phyloP scores from a whole-genome alignment of 1,139 yeast species.

The Candida sp. region DNA sequence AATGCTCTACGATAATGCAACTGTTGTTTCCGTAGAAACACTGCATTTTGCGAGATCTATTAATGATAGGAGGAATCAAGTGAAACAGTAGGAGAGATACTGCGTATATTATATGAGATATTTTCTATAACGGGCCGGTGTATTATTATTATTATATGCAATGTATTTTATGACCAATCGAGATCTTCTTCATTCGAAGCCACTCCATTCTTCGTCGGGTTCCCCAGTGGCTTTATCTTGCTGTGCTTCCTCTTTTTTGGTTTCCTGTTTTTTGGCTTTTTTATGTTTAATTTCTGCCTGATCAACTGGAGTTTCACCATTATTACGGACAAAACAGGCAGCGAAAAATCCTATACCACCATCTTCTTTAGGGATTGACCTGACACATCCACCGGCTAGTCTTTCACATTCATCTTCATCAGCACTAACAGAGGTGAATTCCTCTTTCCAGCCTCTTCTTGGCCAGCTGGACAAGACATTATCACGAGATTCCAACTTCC shows the following conservation, averaged over 20 bases:
- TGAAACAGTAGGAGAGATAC: too few species aligned
- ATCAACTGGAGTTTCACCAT: neutral
- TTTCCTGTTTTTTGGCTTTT: slow-evolving; percentile 6
- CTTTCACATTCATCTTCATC: slow-evolving; percentile 42
- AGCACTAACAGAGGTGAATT: slow-evolving; percentile 51
- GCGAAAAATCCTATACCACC: slow-evolving; percentile 99
- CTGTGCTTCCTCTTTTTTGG: slow-evolving; percentile 3
- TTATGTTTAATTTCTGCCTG: neutral
- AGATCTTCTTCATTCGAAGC: slow-evolving; percentile 5
- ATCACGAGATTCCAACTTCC: slow-evolving; percentile 65
- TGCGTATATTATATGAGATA: too few species aligned
- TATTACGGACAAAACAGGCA: slow-evolving; percentile 56
- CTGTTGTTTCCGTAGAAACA: too few species aligned
- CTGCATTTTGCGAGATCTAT: too few species aligned
- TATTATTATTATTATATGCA: too few species aligned
- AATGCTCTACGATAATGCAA: too few species aligned
- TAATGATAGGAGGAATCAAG: too few species aligned
- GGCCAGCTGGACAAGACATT: slow-evolving; percentile 82
- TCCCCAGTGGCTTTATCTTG: slow-evolving; percentile 13
- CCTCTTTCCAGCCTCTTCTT: slow-evolving; percentile 73
- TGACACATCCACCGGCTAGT: slow-evolving; percentile 81
- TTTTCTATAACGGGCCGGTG: too few species aligned
- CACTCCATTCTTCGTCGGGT: slow-evolving; percentile 3
- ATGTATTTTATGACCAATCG: neutral
- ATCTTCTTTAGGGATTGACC: slow-evolving; percentile 82